These are phyloP conservation scores for Forsythia viridissima DNA, from an alignment of 257 asterid genomes.

Conservation along the genomic window DNA sequence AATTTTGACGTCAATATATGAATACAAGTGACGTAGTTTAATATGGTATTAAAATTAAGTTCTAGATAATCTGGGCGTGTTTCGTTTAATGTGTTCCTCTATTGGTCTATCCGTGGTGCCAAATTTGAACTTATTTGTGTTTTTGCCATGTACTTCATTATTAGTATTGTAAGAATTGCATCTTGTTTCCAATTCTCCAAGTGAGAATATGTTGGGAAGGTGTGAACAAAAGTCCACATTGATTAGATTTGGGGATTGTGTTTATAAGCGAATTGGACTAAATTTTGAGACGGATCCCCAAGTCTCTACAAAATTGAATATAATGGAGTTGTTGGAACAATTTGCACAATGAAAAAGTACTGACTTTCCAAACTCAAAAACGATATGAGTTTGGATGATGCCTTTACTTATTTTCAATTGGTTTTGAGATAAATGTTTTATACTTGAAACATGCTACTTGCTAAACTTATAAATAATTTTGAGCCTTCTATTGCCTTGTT, in stretches of 20 bases:
- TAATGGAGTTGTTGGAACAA: background rate
- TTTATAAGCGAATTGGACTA: background rate
- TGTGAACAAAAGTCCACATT: background rate
- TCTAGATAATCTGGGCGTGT: background rate
- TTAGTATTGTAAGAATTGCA: background rate
- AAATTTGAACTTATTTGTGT: background rate
- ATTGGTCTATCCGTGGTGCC: background rate
- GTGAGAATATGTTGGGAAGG: background rate
- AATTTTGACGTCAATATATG: background rate
- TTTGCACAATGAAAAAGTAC: background rate
- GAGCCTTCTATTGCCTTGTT: no score
- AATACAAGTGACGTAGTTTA: background rate
- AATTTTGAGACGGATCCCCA: no score
- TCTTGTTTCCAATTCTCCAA: background rate
- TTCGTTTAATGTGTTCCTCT: background rate
- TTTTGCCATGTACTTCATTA: background rate
- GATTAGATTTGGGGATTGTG: background rate
- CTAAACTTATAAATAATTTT: no score
- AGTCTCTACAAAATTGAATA: background rate
- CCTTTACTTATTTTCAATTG: background rate
- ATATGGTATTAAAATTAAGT: background rate
- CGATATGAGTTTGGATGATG: background rate
- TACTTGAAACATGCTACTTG: no score
- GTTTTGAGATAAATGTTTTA: no score
- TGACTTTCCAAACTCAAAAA: background rate